Base-by-base conservation (phyloP, 2,329 filamentous ascomycete species). In the Pseudogymnoascus sp. region DNA sequence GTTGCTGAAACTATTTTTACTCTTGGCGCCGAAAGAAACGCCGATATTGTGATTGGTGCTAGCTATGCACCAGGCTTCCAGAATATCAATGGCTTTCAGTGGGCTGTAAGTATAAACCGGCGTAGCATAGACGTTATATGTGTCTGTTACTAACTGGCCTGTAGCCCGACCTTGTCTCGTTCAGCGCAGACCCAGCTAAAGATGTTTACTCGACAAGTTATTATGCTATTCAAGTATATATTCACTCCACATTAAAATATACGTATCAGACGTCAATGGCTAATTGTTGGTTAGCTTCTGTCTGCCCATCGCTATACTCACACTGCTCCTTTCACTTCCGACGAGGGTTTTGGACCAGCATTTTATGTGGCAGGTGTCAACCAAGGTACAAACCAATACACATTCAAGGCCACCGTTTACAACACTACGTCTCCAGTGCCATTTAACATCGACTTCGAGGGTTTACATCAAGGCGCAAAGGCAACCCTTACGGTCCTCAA, bases 341-440 rank as follows among this genome's bases (percentile, higher is more conserved):
- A 76, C 18, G 12, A 62, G 5, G 6, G 16, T 5, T 77, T 80
- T 61, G 74, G 75, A 10, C 81, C 81, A 0, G 71, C 80, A 0
- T 84, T 77, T 71, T 82, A 78, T 67, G 81, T 82, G 2, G 76
- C 80, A 0, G 81, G 81, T 1, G 75, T 70, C 66, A 78, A 78
- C 64, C 71, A 77, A 35, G 73, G 74, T 8, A 75, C 72, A 31
- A 75, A 74, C 1, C 73, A 73, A 4, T 71, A 77, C 53, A 74
- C 82, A 63, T 80, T 81, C 75, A 83, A 83, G 72, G 77, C 74
- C 3, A 79, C 79, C 12, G 79, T 78, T 0, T 83, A 83, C 71
- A 83, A 83, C 73, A 77, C 78, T 0, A 81, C 80, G 5, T 72
- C 72, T 1, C 72, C 77, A 1, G 76, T 83, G 2, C 77, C 78